phyloP scores from a whole-genome alignment of 495 filamentous ascomycete genomes.

The Hypoxylon lenormandii region DNA sequence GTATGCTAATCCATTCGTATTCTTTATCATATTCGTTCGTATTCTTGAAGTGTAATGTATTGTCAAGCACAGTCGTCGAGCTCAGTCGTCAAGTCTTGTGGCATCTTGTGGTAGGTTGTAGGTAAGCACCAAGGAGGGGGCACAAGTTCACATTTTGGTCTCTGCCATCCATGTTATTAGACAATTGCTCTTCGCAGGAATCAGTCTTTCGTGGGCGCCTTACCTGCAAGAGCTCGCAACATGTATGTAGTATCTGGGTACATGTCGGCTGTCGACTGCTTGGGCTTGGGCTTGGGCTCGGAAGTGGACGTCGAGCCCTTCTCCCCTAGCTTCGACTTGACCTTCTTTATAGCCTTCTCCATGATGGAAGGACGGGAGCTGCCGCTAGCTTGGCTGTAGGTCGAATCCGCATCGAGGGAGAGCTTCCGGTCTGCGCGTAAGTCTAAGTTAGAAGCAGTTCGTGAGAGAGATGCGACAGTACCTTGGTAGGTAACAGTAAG shows the following conservation, averaged over 20 bases:
- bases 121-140: not conserved
- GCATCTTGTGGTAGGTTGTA: not conserved
- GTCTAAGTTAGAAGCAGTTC: constrained; percentile 4
- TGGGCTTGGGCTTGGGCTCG: constrained; percentile 20
- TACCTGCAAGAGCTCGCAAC: constrained; percentile 40
- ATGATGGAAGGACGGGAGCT: constrained; percentile 27
- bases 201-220: not conserved
- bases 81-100: too few species aligned
- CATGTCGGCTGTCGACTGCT: not conserved
- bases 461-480: too few species aligned
- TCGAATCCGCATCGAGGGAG: constrained; percentile 15
- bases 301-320: constrained; percentile 6
- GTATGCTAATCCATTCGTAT: not conserved
- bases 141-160: constrained; percentile 17
- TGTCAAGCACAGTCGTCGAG: too few species aligned
- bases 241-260: constrained; percentile 35
- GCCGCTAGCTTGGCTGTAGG: constrained; percentile 2
- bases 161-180: constrained; percentile 24
- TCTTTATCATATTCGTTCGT: not conserved
- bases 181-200: not conserved
- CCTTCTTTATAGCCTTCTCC: constrained; percentile 28
- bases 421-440: constrained; percentile 11
- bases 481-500: not conserved
- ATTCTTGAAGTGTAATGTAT: not conserved
- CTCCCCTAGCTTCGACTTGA: constrained; percentile 28